Evolutionary conservation across 1,139 yeast genomes (phyloP), one percentile per base, ranked within the genome.

Genomic region (Blastobotrys petasosporus): DNA sequence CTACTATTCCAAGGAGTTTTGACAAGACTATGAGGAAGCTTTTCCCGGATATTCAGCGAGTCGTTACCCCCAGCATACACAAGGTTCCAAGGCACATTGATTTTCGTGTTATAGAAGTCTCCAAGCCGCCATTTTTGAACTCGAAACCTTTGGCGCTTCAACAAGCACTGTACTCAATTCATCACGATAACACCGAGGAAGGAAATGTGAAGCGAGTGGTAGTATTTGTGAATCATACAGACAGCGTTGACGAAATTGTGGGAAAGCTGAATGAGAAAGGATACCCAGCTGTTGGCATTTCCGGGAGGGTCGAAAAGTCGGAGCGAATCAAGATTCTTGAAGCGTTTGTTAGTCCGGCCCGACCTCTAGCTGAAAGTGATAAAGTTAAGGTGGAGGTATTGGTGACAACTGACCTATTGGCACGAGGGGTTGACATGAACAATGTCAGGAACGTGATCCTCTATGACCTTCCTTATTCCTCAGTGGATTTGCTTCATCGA

Each of bases 401-500:
- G 38, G 79, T 92, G 1, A 84, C 95, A n/a, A 88, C 97, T 0
- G 98, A 92, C 65, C 71, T 92, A 39, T 70, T 86, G 53, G 94
- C 97, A 1, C 73, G 98, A 58, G 98, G 98, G 1, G 69, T 92
- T 46, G 92, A 92, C 61, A 90, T 92, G 68, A 75, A 77, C 50
- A 85, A 86, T 15, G 80, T 92, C 36, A 76, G 88, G 54, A 88
- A 88, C 57, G 87, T 92, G 15, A 74, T 92, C 33, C 68, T 92
- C 44, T 82, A 83, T 69, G 97, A 92, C 59, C 76, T 88, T 42
- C 98, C 98, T 3, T 74, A 77, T 47, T 81, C 84, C 7, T 78
- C 97, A 0, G 82, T 86, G 29, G 98, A 90, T 64, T 71, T 92
- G 49, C 79, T 92, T 16, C 98, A 92, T 61, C 72, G 98, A 51